Percentiles rank a stretch among this genome's conserved stretches.
Evolutionary conservation across 352 stramenopile species (phyloP).

Genomic region (Nannochloropsis limnetica): DNA sequence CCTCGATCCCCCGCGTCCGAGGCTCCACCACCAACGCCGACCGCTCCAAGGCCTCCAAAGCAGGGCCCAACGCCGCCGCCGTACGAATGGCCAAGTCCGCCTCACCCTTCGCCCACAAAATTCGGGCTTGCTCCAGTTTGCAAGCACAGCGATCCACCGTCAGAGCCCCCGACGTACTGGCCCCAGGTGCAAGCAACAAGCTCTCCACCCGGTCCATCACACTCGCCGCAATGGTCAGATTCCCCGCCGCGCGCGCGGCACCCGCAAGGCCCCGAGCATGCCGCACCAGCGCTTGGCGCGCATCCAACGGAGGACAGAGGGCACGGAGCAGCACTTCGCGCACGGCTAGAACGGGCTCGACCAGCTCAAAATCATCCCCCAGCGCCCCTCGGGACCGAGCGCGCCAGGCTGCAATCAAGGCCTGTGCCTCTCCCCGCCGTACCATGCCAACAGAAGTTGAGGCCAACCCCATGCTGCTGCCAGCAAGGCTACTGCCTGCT

Average conservation of each 20-base stretch:
- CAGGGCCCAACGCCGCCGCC: conserved; percentile 36
- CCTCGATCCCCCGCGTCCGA: neutral
- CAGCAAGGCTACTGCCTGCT: neutral
- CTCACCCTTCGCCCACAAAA: conserved; percentile 43
- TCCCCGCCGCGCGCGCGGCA: neutral
- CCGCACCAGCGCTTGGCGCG: conserved; percentile 2
- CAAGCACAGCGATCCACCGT: conserved; percentile 10
- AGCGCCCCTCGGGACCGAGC: neutral
- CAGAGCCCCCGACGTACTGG: neutral
- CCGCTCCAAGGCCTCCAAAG: conserved; percentile 1
- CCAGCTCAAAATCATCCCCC: conserved; percentile 44
- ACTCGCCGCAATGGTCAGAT: conserved; percentile 25
- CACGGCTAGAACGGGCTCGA: conserved; percentile 46
- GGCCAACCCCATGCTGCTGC: neutral
- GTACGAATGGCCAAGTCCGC: conserved; percentile 40
- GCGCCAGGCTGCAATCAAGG: neutral
- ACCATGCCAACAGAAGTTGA: neutral
- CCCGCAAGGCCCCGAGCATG: neutral
- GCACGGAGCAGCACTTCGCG: conserved; percentile 37
- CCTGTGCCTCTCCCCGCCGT: neutral
- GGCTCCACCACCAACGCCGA: neutral
- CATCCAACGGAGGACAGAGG: conserved; percentile 16
- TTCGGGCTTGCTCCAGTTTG: conserved; percentile 42
- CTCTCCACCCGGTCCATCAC: conserved; percentile 34
- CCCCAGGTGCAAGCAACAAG: neutral